Evolutionary conservation across 2,329 filamentous ascomycete species (phyloP), one percentile per base, ranked within the genome.

Genomic region (Pyrenochaeta sp.): DNA sequence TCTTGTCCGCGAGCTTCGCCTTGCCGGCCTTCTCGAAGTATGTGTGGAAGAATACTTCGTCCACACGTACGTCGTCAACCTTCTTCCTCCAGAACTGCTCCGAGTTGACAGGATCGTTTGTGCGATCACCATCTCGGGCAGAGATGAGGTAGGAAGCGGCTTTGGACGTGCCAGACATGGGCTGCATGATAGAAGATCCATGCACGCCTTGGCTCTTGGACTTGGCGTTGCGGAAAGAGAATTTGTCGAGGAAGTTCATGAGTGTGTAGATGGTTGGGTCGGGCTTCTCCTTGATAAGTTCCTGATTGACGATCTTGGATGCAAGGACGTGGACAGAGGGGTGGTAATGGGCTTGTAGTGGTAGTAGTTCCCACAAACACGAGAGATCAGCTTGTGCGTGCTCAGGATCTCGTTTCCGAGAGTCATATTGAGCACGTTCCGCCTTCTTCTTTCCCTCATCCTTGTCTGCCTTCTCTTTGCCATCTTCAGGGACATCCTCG

Each of bases 11-110:
- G 49, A 69, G 69, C 62, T 80, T 79, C 57, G 77, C 74, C 53
- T 78, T 80, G 35, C 78, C 81, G 8, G 77, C 74, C 66, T 87
- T 82, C 43, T 84, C 86, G 74, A 99, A 99, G 82, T 99, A 99
- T 56, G 90, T 86, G 72, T 99, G 94, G 83, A 99, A 99, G 83
- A 99, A 99, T 26, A 91, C 89, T 67, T 99, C 94, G 55, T 99
- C 92, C 1, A 86, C 90, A 3, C 88, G 86, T 30, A 99, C 87
- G 40, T 97, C 86, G 53, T 90, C 86, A n/a, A 82, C 80, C 75
- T 90, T 92, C 82, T 90, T 90, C 63, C 86, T 87, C 90, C 91
- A 96, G 79, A 99, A 99, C 3, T 84, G 78, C 51, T 95, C 88
- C 1, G 87, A 87, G 73, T 99, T 99, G 71, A 99, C 80, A 2